Conservation (phyloP, 441 rosid genomes). For the Corymbia calophylla region DNA sequence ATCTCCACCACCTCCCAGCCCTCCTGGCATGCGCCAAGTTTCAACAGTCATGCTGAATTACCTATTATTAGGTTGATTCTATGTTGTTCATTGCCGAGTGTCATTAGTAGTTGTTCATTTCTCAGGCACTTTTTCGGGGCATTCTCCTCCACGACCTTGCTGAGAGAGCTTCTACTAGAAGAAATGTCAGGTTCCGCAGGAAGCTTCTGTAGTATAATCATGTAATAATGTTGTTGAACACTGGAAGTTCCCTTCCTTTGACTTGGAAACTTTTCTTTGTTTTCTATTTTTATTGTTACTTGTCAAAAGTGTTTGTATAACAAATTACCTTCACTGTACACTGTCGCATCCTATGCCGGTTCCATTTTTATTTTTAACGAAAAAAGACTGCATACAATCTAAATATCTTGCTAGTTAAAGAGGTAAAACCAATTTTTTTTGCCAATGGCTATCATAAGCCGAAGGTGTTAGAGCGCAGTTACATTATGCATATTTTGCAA, state of each 20-base stretch:
- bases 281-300: neutral
- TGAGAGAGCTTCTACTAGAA: slow-evolving; percentile 18
- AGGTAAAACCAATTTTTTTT: too few relatives aligned
- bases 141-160: slow-evolving; percentile 48
- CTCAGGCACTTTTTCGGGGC: slow-evolving; percentile 44
- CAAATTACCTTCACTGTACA: neutral
- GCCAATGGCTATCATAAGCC: neutral
- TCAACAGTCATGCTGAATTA: neutral
- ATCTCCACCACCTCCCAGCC: too few relatives aligned
- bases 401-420: too few relatives aligned
- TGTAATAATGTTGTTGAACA: neutral
- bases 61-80: neutral
- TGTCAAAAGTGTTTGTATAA: neutral
- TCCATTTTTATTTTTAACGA: neutral
- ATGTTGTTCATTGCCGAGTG: neutral
- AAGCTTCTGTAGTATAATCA: neutral
- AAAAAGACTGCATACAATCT: too few relatives aligned
- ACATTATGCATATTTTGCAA: neutral
- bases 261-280: neutral
- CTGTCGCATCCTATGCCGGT: neutral
- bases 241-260: neutral
- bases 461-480: neutral
- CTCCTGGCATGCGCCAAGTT: too few relatives aligned
- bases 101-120: neutral
- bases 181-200: neutral